Conservation (phyloP, 129 eudicot genomes). For the Artemisia argyi region DNA sequence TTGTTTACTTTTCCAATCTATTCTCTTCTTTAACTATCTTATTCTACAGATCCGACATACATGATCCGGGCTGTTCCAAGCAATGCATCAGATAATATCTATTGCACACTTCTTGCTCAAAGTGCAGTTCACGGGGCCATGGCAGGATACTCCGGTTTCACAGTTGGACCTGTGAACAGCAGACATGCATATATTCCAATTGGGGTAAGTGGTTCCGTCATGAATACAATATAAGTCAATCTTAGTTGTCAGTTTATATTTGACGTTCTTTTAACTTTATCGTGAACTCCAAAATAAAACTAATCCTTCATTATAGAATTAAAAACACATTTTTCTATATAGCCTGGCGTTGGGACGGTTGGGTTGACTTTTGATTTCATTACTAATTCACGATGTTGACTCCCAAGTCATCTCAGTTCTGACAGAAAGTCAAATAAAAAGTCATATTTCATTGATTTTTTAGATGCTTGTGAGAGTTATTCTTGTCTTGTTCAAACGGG, state of each 20-base stretch:
- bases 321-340: too few relatives aligned
- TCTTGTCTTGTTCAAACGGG: too few relatives aligned
- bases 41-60: slow-evolving; percentile 80
- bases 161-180: slow-evolving; percentile 88
- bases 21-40: slow-evolving; percentile 9
- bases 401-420: too few relatives aligned
- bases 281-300: too few relatives aligned
- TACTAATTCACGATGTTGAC: too few relatives aligned
- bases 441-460: too few relatives aligned
- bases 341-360: too few relatives aligned
- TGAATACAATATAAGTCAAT: not conserved
- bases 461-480: too few relatives aligned
- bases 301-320: too few relatives aligned
- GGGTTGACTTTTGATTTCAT: too few relatives aligned
- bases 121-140: slow-evolving; percentile 93
- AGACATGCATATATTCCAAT: slow-evolving; percentile 95
- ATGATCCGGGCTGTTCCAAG: slow-evolving; percentile 95
- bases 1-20: not conserved
- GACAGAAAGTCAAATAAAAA: too few relatives aligned
- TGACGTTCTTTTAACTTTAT: not conserved
- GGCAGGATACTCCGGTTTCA: slow-evolving; percentile 93
- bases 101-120: slow-evolving; percentile 94
- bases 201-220: slow-evolving; percentile 37
- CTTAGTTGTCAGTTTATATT: not conserved
- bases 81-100: slow-evolving; percentile 84